Percentiles rank a stretch among this genome's conserved stretches.
These are phyloP conservation scores for Termitomyces sp. DNA, from an alignment of 768 basidiomycete species.

Conservation along the genomic window DNA sequence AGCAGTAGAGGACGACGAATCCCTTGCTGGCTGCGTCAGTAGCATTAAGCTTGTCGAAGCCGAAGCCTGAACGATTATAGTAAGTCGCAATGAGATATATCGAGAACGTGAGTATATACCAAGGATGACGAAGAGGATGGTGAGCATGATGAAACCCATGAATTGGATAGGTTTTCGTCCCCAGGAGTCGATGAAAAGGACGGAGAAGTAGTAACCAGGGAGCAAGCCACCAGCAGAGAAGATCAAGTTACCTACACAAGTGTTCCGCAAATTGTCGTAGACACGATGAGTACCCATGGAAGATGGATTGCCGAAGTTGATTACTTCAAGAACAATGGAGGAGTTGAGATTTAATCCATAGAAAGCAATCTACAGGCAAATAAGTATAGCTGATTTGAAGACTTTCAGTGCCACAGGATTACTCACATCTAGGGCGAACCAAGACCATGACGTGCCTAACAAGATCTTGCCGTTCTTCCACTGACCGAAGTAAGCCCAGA, in stretches of 20 bases:
- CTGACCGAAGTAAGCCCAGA: conserved; percentile 61
- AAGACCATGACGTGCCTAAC: conserved; percentile 78
- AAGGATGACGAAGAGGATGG: conserved; percentile 65
- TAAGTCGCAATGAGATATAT: too few relatives aligned
- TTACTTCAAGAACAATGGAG: conserved; percentile 67
- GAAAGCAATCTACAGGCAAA: conserved; percentile 64
- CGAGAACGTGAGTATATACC: conserved; percentile 39
- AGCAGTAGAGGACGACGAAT: conserved; percentile 81
- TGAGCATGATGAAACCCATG: conserved; percentile 71
- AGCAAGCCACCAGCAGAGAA: conserved; percentile 76
- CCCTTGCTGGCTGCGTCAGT: conserved; percentile 43
- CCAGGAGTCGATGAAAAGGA: conserved; percentile 71
- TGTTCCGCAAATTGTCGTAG: conserved; percentile 59
- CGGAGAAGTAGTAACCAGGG: conserved; percentile 70
- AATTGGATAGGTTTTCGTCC: conserved; percentile 82
- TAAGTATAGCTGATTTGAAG: not conserved
- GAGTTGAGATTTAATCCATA: conserved; percentile 88
- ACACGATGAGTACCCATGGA: conserved; percentile 35
- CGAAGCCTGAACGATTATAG: conserved; percentile 52
- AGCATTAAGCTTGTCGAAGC: conserved; percentile 54
- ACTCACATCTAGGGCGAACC: conserved; percentile 85
- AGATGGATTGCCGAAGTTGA: conserved; percentile 61
- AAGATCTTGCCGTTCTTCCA: conserved; percentile 81
- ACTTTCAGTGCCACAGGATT: not conserved
- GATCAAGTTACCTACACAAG: conserved; percentile 74